Evolutionary conservation across 2,329 filamentous ascomycete species (phyloP), one percentile per base, ranked within the genome.

Genomic region (Helicocarpus griseus): DNA sequence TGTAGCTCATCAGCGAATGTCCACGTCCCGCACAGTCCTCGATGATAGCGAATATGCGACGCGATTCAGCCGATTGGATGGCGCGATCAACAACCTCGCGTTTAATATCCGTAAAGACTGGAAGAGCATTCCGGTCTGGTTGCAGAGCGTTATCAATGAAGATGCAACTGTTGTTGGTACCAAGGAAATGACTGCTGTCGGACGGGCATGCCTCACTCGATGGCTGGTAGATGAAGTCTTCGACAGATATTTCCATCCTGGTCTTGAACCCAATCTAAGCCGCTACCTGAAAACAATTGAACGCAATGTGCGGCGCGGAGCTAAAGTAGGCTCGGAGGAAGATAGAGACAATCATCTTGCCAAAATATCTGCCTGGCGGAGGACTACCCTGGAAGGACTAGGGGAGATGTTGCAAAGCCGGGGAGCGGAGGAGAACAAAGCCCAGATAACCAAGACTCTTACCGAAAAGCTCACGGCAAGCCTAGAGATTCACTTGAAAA

Each of bases 101-200:
- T 98, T 96, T 74, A 91, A 93, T 59, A 94, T 97, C 57, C 86
- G 93, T 56, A 97, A 97, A 70, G 86, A 94, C 64, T 98, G 93
- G 93, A 82, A 81, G 56, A 75, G 76, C 31, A 77, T 97, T 50
- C 93, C 93, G 0, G 65, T 76, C 5, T 97, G 89, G 89, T 75
- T 98, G 41, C 79, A 82, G 50, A 78, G 77, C 22, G 87, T 83
- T 50, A 87, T 95, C 57, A 96, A 91, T 66, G 77, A 85, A 49
- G 90, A 95, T 61, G 91, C 89, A 0, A 77, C 94, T 50, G 81
- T 84, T 61, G 89, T 85, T 8, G 93, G 90, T 55, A 95, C 90
- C 64, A 90, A 96, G 67, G 93, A 98, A 69, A 98, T 98, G 93
- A 97, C 89, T 5, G 90, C 90, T 4, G 86, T 95, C 22, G 93